Evolutionary conservation across 768 basidiomycete species (phyloP), one percentile per base, ranked within the genome.

Genomic region (Macrolepiota albuminosa): DNA sequence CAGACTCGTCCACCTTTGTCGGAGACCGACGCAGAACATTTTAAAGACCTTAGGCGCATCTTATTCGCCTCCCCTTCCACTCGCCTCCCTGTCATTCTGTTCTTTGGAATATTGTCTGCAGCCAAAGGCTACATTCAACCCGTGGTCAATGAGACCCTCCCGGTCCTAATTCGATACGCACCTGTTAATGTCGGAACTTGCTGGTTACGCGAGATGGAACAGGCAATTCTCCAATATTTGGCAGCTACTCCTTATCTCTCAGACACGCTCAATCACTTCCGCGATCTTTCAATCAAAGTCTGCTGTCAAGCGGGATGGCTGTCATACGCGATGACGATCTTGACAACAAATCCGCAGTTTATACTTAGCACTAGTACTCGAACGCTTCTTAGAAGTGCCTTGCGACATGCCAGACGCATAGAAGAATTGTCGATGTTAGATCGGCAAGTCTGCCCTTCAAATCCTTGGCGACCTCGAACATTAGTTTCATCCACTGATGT

Each of bases 61-160:
- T 58, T 68, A n/a, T 57, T 69, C 7, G 67, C 66, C 21, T 57
- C 54, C 31, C 69, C 67, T 33, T 53, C 60, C 1, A 34, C 36
- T 2, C 58, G 57, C 56, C 39, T 67, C 13, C 45, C 57, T 24
- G 24, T 63, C 14, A 66, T 67, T 21, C 56, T 63, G 37, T 52
- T 40, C 13, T 69, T 69, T 42, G 69, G 61, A 24, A 16, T 67
- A 11, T 58, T 69, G 34, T 62, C 54, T 45, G 66, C 67, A 26
- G 56, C 53, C 11, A 68, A 67, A 60, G 67, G 69, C 9, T 69
- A 69, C 39, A 42, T 64, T 13, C 52, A 59, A 31, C 58, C 61
- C 51, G 54, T 67, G 33, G 57, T 66, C 18, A 42, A 60, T 18
- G 62, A 65, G 24, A 62, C 62, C 24, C 45, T 65, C 14, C 58